Percentiles rank a stretch among this genome's conserved stretches.
These are phyloP conservation scores for Kokia cookei DNA, from an alignment of 441 rosid species.

Conservation along the genomic window DNA sequence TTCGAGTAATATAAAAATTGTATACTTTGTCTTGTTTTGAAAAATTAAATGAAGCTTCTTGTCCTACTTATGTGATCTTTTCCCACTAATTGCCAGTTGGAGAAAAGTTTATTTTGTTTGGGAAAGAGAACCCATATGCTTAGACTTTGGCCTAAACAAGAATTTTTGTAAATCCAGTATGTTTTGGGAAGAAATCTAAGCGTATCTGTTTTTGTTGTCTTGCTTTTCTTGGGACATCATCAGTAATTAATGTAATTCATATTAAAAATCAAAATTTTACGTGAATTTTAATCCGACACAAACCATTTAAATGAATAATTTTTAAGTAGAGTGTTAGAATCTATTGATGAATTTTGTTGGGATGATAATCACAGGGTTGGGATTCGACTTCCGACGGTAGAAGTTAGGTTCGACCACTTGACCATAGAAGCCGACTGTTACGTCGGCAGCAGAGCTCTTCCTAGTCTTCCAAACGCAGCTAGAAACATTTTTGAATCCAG, in stretches of 20 bases:
- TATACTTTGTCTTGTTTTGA: too few relatives aligned
- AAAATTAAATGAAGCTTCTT: too few relatives aligned
- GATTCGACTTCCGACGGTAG: slow-evolving; percentile 52
- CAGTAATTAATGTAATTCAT: too few relatives aligned
- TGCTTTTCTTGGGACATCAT: background rate
- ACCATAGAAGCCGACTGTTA: slow-evolving; percentile 41
- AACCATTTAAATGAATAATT: too few relatives aligned
- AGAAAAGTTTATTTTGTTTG: background rate
- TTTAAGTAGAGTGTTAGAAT: too few relatives aligned
- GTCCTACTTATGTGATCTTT: background rate
- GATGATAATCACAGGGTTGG: slow-evolving; percentile 30
- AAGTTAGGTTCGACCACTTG: slow-evolving; percentile 42
- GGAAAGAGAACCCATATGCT: background rate
- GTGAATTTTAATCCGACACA: too few relatives aligned
- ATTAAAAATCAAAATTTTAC: too few relatives aligned
- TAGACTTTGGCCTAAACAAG: background rate
- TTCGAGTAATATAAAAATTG: too few relatives aligned
- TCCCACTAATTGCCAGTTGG: background rate
- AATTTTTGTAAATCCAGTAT: background rate
- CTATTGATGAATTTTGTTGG: background rate
- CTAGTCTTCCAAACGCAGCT: slow-evolving; percentile 47
- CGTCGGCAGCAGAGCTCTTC: slow-evolving; percentile 52
- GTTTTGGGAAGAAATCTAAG: background rate
- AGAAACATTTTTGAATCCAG: slow-evolving; percentile 56
- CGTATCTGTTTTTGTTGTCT: background rate